Percentiles rank a stretch among this genome's conserved stretches.
phyloP scores from a whole-genome alignment of 225 moss, liverwort and hornwort species.

The Ulota crispa region DNA sequence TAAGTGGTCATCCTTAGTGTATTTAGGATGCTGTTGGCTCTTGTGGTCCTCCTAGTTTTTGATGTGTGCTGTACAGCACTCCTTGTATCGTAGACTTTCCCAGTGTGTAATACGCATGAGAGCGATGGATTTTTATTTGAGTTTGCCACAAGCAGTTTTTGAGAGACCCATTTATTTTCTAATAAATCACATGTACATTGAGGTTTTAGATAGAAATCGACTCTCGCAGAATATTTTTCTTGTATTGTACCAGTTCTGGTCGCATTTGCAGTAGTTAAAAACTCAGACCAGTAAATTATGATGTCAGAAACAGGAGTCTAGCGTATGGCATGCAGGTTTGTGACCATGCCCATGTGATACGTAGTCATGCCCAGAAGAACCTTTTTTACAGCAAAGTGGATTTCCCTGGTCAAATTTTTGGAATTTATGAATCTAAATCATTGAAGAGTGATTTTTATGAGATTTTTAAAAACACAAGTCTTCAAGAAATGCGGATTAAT shows the following conservation, averaged over 20 bases:
- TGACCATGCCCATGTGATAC: neutral
- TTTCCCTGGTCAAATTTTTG: too few species aligned
- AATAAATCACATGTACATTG: neutral
- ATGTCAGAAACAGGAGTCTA: neutral
- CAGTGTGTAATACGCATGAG: neutral
- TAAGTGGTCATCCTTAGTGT: slow-evolving; percentile 4
- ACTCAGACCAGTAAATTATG: neutral
- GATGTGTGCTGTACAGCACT: neutral
- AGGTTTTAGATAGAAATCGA: neutral
- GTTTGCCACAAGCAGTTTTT: slow-evolving; percentile 18
- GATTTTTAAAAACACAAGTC: too few species aligned
- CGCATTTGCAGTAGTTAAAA: neutral
- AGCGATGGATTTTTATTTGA: slow-evolving; percentile 9
- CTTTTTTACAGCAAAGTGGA: too few species aligned
- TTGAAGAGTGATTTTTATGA: too few species aligned
- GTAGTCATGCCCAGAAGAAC: neutral
- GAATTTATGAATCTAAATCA: too few species aligned
- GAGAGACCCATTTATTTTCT: slow-evolving; percentile 1
- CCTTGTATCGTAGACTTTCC: slow-evolving; percentile 1
- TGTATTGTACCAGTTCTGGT: neutral
- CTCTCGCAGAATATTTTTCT: neutral
- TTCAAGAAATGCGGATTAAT: too few species aligned
- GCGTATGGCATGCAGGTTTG: neutral
- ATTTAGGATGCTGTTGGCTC: neutral
- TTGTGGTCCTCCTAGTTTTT: neutral